A percentile compares a stretch with the other conserved stretches of the same genome.
phyloP scores from a whole-genome alignment of 768 basidiomycete genomes.

The Kwoniella sp. region DNA sequence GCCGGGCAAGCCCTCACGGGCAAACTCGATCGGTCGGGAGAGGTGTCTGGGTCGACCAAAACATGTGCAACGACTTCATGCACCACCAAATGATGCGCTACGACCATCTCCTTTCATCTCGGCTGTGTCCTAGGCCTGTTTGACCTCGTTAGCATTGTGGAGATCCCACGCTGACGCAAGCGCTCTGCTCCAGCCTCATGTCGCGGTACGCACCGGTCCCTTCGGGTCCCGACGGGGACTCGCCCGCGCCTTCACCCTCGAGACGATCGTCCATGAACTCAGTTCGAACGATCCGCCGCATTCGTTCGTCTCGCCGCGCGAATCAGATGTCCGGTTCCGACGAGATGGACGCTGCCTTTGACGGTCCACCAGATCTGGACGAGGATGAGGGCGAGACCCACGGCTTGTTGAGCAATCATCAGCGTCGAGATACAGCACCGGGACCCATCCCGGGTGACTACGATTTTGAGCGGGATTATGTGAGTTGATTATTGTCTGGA shows the following conservation, averaged over 20 bases:
- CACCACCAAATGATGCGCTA: slow-evolving; percentile 39
- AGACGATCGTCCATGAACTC: slow-evolving; percentile 33
- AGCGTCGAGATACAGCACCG: neutral
- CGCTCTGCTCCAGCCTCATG: no score
- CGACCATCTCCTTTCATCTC: slow-evolving; percentile 3
- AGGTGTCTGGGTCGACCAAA: slow-evolving; percentile 6
- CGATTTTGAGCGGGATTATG: slow-evolving; percentile 47
- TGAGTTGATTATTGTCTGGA: neutral
- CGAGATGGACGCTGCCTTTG: slow-evolving; percentile 77
- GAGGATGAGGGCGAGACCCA: slow-evolving; percentile 39
- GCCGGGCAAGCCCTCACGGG: neutral
- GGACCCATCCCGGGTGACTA: slow-evolving; percentile 44
- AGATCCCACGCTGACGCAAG: neutral
- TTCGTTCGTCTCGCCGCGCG: slow-evolving; percentile 1
- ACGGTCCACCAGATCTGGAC: slow-evolving; percentile 65
- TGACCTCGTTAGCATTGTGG: neutral
- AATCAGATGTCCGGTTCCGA: slow-evolving; percentile 36
- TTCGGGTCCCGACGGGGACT: slow-evolving; percentile 11
- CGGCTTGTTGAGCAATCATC: slow-evolving; percentile 21
- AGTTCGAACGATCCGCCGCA: slow-evolving; percentile 22
- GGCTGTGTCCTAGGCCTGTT: neutral
- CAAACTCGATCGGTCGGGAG: neutral
- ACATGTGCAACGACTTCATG: slow-evolving; percentile 41
- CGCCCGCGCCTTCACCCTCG: slow-evolving; percentile 11
- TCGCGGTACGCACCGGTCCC: slow-evolving; percentile 24